A percentile compares a stretch with the other conserved stretches of the same genome.
Conservation (phyloP, 345 rosid genomes). For the Citrus reticulata region DNA sequence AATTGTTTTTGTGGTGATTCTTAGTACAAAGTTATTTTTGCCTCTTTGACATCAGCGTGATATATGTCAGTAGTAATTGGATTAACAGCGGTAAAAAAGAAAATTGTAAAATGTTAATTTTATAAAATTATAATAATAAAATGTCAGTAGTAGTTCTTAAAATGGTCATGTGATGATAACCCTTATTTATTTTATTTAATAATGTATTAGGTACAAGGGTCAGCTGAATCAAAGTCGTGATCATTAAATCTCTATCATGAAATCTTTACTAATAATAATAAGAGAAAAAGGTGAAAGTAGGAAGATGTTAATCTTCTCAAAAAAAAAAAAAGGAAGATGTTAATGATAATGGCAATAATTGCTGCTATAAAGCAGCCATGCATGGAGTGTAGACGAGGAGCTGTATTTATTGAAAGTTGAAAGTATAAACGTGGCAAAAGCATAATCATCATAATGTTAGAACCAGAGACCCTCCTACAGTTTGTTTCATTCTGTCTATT, state of each 20-base stretch:
- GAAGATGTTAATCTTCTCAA: not conserved
- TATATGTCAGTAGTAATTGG: too few relatives aligned
- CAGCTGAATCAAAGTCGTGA: not conserved
- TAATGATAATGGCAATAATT: not conserved
- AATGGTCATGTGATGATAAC: too few relatives aligned
- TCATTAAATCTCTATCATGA: not conserved
- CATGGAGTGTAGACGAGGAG: conserved; percentile 6
- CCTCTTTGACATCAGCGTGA: too few relatives aligned
- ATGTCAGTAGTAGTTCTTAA: too few relatives aligned
- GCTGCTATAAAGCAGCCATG: not conserved
- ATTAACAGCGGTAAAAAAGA: too few relatives aligned
- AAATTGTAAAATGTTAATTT: too few relatives aligned
- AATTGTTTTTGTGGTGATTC: too few relatives aligned
- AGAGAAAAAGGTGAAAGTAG: not conserved
- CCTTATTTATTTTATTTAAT: too few relatives aligned
- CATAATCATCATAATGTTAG: not conserved
- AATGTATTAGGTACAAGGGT: not conserved
- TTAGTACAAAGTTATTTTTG: too few relatives aligned
- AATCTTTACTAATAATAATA: not conserved
- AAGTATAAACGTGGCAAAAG: conserved; percentile 9
- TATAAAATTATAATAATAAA: too few relatives aligned
- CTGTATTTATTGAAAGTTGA: not conserved
- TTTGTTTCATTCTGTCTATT: conserved; percentile 3
- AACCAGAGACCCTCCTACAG: not conserved
- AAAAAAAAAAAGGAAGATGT: not conserved